Conservation (phyloP, 305 asterid genomes). For the Withania somnifera region DNA sequence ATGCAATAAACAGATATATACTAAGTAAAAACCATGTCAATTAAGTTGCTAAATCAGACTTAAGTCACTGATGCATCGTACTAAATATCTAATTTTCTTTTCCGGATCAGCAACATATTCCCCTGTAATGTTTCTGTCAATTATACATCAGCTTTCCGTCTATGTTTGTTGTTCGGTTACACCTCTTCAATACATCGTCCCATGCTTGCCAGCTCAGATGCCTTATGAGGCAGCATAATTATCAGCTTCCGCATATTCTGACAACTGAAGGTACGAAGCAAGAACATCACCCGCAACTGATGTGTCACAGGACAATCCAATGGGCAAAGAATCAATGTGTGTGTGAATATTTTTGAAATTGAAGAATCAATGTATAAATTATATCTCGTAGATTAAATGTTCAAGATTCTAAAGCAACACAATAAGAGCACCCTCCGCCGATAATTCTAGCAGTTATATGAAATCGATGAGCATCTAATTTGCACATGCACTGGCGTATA, state of each 20-base stretch:
- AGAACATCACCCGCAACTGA: background rate
- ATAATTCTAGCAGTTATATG: background rate
- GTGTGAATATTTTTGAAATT: no score
- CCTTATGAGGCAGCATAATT: background rate
- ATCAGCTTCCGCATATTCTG: background rate
- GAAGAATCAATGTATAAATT: background rate
- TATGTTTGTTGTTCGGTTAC: background rate
- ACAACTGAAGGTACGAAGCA: background rate
- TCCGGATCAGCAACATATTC: background rate
- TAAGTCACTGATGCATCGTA: background rate
- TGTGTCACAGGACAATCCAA: background rate
- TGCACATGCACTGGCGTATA: background rate
- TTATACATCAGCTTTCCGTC: background rate
- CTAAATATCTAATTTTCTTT: background rate
- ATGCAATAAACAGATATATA: background rate
- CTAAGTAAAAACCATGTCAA: background rate
- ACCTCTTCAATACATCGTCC: background rate
- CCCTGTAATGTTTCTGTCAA: background rate
- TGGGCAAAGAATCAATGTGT: background rate
- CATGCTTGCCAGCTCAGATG: background rate
- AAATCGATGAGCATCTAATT: background rate
- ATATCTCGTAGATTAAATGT: background rate
- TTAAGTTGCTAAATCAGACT: background rate
- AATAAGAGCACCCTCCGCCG: background rate
- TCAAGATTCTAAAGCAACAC: background rate